These are phyloP conservation scores for Oryza meridionalis DNA, from an alignment of 176 grass and related monocot species.

Conservation along the genomic window DNA sequence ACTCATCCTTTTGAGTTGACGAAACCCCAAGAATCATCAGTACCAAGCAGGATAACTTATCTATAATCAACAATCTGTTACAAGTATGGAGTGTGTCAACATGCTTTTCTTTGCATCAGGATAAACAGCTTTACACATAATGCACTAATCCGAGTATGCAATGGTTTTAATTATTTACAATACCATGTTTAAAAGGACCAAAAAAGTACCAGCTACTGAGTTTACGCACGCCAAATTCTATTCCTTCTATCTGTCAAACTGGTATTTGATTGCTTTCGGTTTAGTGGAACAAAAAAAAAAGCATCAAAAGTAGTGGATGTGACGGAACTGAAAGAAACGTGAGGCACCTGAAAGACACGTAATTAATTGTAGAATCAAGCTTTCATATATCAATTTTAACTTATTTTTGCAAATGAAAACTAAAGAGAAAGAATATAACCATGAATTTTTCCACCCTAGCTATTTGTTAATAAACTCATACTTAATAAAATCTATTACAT, in stretches of 20 bases:
- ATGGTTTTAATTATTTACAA: not conserved
- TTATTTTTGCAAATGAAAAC: not conserved
- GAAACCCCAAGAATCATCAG: not conserved
- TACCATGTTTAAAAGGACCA: not conserved
- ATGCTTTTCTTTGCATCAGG: not conserved
- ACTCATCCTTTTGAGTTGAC: not conserved
- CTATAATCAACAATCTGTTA: not conserved
- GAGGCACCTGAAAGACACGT: not conserved
- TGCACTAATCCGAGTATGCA: not conserved
- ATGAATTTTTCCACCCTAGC: too few species aligned
- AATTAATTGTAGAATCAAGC: not conserved
- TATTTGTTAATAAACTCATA: too few species aligned
- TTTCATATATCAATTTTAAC: not conserved
- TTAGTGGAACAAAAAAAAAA: not conserved
- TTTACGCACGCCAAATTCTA: not conserved
- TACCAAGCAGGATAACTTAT: slow-evolving; percentile 2
- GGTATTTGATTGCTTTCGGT: not conserved
- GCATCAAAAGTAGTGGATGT: not conserved
- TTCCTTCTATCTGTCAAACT: not conserved
- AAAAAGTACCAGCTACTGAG: not conserved
- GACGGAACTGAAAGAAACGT: not conserved
- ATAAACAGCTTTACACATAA: not conserved
- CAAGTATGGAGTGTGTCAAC: not conserved
- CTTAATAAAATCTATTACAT: not conserved
- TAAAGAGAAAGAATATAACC: not conserved